Conservation (phyloP, 306 rosid genomes). For the Cicer yamashitae region DNA sequence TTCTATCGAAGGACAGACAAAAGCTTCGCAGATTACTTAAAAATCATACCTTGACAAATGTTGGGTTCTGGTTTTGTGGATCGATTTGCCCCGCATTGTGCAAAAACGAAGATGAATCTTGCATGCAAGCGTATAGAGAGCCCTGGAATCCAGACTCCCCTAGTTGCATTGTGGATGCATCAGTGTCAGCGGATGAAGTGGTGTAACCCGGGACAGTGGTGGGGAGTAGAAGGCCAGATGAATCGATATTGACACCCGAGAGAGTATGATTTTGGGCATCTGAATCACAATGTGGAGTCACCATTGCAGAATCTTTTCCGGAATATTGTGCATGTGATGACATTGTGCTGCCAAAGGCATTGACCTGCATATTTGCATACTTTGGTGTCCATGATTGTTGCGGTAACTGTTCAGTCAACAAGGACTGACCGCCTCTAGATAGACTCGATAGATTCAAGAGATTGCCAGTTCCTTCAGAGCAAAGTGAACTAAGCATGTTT, state of each 20-base stretch:
- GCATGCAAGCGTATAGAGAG: constrained; percentile 70
- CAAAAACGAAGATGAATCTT: constrained; percentile 76
- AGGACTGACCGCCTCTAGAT: constrained; percentile 62
- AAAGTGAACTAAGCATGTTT: constrained; percentile 66
- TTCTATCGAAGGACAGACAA: constrained; percentile 18
- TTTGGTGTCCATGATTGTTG: constrained; percentile 70
- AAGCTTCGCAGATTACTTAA: constrained; percentile 18
- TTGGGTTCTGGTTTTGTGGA: constrained; percentile 66
- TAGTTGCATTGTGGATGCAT: constrained; percentile 68
- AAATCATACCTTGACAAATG: constrained; percentile 77
- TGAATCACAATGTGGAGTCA: constrained; percentile 64
- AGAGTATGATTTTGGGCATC: constrained; percentile 73
- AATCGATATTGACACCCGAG: constrained; percentile 83
- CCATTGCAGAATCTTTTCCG: constrained; percentile 68
- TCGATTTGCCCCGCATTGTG: constrained; percentile 75
- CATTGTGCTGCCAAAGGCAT: constrained; percentile 59
- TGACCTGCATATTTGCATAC: constrained; percentile 64
- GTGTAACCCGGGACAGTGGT: constrained; percentile 64
- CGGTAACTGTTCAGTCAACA: constrained; percentile 68
- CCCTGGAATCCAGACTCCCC: constrained; percentile 84
- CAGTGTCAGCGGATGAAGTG: constrained; percentile 65
- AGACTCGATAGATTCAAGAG: constrained; percentile 62
- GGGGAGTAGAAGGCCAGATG: constrained; percentile 90
- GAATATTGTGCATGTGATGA: constrained; percentile 67
- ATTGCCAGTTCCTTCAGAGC: constrained; percentile 67